These are phyloP conservation scores for Cladophialophora exuberans DNA, from an alignment of 2,329 filamentous ascomycete genomes.

Conservation along the genomic window DNA sequence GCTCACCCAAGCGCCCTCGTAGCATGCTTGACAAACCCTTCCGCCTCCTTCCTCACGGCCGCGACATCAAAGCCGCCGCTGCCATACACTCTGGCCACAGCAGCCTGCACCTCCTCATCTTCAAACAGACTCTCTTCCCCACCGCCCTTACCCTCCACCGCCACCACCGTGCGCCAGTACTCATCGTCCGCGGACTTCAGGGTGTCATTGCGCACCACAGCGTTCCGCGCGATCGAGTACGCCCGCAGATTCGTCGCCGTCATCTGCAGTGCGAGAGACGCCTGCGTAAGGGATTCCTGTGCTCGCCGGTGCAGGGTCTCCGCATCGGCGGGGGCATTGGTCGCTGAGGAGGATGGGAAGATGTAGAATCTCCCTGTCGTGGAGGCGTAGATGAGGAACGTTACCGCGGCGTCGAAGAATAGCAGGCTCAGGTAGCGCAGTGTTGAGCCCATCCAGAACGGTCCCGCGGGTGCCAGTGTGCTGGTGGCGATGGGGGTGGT, in stretches of 20 bases:
- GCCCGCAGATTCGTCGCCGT: slow-evolving; percentile 71
- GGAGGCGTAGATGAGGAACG: slow-evolving; percentile 71
- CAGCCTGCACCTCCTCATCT: slow-evolving; percentile 65
- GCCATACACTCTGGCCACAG: slow-evolving; percentile 74
- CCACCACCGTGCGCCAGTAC: slow-evolving; percentile 71
- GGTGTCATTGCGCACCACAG: slow-evolving; percentile 71
- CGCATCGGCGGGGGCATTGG: slow-evolving; percentile 35
- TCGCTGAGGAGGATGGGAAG: slow-evolving; percentile 59
- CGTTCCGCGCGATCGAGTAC: slow-evolving; percentile 77
- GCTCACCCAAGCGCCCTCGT: slow-evolving; percentile 47
- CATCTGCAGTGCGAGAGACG: slow-evolving; percentile 60
- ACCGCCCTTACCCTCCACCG: slow-evolving; percentile 66
- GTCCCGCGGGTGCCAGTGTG: slow-evolving; percentile 45
- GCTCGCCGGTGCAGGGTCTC: slow-evolving; percentile 59
- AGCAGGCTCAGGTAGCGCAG: slow-evolving; percentile 68
- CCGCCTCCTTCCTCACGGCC: slow-evolving; percentile 46
- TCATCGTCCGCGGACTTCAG: slow-evolving; percentile 67
- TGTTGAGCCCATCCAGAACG: slow-evolving; percentile 70
- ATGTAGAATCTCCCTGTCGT: slow-evolving; percentile 80
- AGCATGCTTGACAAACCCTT: slow-evolving; percentile 48
- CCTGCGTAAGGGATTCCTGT: slow-evolving; percentile 42
- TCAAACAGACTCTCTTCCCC: slow-evolving; percentile 68
- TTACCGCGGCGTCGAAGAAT: slow-evolving; percentile 65
- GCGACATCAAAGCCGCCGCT: slow-evolving; percentile 45
- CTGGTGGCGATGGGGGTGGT: slow-evolving; percentile 41